Evolutionary conservation across 257 asterid species (phyloP), one percentile per base, ranked within the genome.

Genomic region (Solanum okadae): DNA sequence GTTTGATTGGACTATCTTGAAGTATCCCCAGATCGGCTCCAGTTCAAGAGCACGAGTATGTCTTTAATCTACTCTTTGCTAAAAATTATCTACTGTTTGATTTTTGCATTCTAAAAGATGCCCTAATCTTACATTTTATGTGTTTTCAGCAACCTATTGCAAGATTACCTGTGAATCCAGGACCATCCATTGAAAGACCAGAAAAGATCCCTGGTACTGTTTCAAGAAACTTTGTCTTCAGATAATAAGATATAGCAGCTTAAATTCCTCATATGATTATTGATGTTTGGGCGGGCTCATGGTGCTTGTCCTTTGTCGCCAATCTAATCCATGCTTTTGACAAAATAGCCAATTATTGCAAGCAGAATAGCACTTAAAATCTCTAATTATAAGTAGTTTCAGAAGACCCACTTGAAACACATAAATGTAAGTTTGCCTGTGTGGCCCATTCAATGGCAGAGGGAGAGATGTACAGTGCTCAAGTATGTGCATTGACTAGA

Each of bases 1-100:
- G 86, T 96, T 95, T 88, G 99, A 95, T 93, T 97, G 99, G 99
- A 97, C 98, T 56, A 90, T 93, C 79, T 87, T 96, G 92, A 96
- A 96, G 93, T 93, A 94, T 87, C 98, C 98, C 33, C 98, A 95
- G 91, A 90, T 91, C 49, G 94, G 98, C 81, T 96, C 98, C 86
- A 93, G 95, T 91, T 94, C 96, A 85, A 92, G 95, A 93, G 82
- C 92, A 46, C 92, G 93, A 83, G 95, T 93, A 86, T 86, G 93
- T 86, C 84, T 85, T 65, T 72, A 33, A 6, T 72, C 68, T 49
- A 49, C 49, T 75, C 46, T 67, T 67, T 9, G 2, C 84, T 46
- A 86, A 12, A 23, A 15, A 33, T 73, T 63, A 44, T 67, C 35
- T 49, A 33, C 56, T 61, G 23, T 31, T 86, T 49, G 27, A 15